Conservation (phyloP, 305 asterid genomes). For the Fraxinus greggii region DNA sequence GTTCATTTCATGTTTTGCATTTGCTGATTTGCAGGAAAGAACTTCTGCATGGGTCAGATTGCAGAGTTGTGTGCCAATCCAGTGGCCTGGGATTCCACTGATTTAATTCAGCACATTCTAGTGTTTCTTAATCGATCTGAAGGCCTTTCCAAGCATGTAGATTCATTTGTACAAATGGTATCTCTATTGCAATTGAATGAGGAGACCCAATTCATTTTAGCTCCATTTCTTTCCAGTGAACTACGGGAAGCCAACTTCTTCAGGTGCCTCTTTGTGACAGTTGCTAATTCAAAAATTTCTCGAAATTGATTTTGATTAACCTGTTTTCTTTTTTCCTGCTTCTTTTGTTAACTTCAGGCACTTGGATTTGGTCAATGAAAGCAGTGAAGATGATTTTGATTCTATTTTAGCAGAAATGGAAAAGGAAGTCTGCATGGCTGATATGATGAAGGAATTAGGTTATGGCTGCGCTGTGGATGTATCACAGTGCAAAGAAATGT, state of each 20-base stretch:
- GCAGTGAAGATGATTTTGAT: slow-evolving; percentile 77
- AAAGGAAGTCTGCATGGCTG: slow-evolving; percentile 92
- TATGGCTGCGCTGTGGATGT: slow-evolving; percentile 83
- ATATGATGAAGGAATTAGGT: slow-evolving; percentile 86
- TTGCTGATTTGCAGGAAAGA: slow-evolving; percentile 64
- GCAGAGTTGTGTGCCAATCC: slow-evolving; percentile 61
- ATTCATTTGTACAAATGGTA: slow-evolving; percentile 85
- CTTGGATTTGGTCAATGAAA: slow-evolving; percentile 53
- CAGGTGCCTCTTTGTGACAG: slow-evolving; percentile 43
- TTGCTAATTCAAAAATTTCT: not conserved
- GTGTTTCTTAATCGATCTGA: slow-evolving; percentile 78
- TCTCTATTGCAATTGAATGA: slow-evolving; percentile 71
- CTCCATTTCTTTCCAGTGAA: slow-evolving; percentile 78
- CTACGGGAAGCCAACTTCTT: slow-evolving; percentile 59
- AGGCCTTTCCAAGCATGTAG: slow-evolving; percentile 80
- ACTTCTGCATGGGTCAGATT: slow-evolving; percentile 79
- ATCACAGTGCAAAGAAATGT: slow-evolving; percentile 77
- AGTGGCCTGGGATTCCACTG: slow-evolving; percentile 50
- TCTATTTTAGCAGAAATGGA: slow-evolving; percentile 90
- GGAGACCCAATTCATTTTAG: slow-evolving; percentile 55
- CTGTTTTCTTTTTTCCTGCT: slow-evolving; percentile 1
- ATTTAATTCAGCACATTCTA: slow-evolving; percentile 68
- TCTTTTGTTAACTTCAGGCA: slow-evolving; percentile 44
- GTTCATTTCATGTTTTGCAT: slow-evolving; percentile 18
- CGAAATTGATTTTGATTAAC: not conserved